Evolutionary conservation across 495 filamentous ascomycete species (phyloP).

Genomic region (Talaromyces adpressus): DNA sequence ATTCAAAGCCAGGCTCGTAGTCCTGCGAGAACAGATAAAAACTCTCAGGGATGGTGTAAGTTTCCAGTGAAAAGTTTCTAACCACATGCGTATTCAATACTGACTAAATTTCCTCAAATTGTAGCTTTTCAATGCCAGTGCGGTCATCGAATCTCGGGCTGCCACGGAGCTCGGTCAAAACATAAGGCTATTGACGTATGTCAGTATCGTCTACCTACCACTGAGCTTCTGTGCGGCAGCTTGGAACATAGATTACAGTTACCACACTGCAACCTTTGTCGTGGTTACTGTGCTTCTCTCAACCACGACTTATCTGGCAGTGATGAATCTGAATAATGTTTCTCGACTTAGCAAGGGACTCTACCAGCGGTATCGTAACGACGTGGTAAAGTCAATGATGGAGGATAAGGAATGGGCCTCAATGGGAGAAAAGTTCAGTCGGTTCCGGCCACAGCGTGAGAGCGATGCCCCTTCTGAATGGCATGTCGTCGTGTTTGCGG

Average conservation of each 20-base stretch:
- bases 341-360: background rate
- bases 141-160: conserved; percentile 24
- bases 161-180: conserved; percentile 28
- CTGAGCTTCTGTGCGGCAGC: conserved; percentile 23
- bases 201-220: conserved; percentile 38
- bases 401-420: background rate
- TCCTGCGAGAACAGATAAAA: background rate
- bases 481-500: background rate
- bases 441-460: background rate
- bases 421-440: background rate
- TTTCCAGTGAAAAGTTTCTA: background rate
- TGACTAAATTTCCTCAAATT: background rate
- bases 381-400: background rate
- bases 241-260: background rate
- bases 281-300: background rate
- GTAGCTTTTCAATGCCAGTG: conserved; percentile 21
- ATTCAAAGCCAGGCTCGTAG: background rate
- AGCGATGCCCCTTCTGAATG: background rate
- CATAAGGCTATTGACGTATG: conserved; percentile 42
- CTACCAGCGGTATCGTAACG: background rate
- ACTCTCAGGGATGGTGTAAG: background rate
- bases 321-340: background rate
- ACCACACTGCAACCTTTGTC: background rate
- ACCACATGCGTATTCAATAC: background rate
- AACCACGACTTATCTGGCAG: background rate